A percentile compares a stretch with the other conserved stretches of the same genome.
Evolutionary conservation across 169 alveolate genomes (phyloP).

Genomic region (Eimeria falciformis): DNA sequence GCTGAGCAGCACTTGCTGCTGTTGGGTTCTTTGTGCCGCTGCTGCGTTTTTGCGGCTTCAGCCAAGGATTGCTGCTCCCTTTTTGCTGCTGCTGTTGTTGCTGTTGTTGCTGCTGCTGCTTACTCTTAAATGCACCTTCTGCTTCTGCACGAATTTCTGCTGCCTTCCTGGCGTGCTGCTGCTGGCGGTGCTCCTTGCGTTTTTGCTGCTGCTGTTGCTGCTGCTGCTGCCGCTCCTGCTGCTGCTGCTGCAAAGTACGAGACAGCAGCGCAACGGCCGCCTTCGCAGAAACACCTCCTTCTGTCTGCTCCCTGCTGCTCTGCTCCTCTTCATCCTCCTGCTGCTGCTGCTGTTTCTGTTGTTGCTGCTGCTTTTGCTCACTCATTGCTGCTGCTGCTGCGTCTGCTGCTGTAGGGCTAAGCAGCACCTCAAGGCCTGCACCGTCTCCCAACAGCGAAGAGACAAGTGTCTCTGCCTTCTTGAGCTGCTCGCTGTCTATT

Average conservation of each 20-base stretch:
- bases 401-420: background rate
- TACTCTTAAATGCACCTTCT: background rate
- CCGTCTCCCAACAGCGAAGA: constrained; percentile 6
- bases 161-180: background rate
- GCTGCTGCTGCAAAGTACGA: constrained; percentile 33
- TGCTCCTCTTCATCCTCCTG: background rate
- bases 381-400: background rate
- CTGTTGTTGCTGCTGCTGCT: constrained; percentile 1
- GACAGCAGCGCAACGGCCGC: constrained; percentile 25
- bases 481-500: background rate
- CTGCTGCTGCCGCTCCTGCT: background rate
- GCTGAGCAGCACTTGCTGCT: background rate
- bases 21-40: background rate
- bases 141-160: background rate
- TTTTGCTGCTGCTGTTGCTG: constrained; percentile 1
- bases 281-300: background rate
- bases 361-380: constrained; percentile 19
- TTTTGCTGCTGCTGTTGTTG: too few relatives aligned
- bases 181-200: constrained; percentile 1
- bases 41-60: constrained; percentile 6
- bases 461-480: constrained; percentile 39
- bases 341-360: constrained; percentile 29
- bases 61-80: constrained; percentile 26
- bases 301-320: background rate
- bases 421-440: background rate